Evolutionary conservation across 2,329 filamentous ascomycete genomes (phyloP), one percentile per base, ranked within the genome.

Genomic region (Hypoxylon sp.): DNA sequence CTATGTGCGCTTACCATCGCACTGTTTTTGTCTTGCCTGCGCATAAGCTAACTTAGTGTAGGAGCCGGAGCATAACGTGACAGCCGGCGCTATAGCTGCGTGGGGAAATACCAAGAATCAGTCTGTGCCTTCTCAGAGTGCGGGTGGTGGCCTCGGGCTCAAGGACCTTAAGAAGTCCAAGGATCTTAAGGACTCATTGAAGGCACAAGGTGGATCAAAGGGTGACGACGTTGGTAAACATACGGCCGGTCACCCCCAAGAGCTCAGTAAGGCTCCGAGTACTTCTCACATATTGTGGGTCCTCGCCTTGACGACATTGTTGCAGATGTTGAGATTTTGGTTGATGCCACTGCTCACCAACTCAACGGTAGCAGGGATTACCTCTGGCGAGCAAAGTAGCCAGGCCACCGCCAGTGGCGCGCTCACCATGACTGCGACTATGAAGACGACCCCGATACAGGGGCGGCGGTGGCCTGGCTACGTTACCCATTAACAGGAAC

Each of bases 11-110:
- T 9, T 21, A 43, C 38, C 17, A 43, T 43, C 38, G 38, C 38
- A 11, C 17, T 19, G 7, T 19, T 53, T n/a, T 5, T 28, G 58
- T 34, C 21, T 45, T 21, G 36, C n/a, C 14, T 19, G 36, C 10
- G 38, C 38, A 60, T 46, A 14, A 17, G 43, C 58, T 69, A 67
- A 65, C 19, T 65, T 28, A 17, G 17, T 48, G 41, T 69, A 76
- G 77, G 76, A 75, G 70, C 76, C 69, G 7, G 67, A 70, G 45
- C 32, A 50, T 7, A 71, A 76, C 71, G 68, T 77, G 30, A 74
- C 73, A 17, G 36, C 45, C 7, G 48, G 21, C 45, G 75, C 75
- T 1, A 72, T 77, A 32, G 32, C 61, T 30, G 70, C 63, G 21
- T 78, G 76, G 76, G 61, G 52, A 56, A 60, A 46, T 55, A 67